A percentile compares a stretch with the other conserved stretches of the same genome.
phyloP scores from a whole-genome alignment of 169 alveolate genomes.

The Blepharisma undulans region DNA sequence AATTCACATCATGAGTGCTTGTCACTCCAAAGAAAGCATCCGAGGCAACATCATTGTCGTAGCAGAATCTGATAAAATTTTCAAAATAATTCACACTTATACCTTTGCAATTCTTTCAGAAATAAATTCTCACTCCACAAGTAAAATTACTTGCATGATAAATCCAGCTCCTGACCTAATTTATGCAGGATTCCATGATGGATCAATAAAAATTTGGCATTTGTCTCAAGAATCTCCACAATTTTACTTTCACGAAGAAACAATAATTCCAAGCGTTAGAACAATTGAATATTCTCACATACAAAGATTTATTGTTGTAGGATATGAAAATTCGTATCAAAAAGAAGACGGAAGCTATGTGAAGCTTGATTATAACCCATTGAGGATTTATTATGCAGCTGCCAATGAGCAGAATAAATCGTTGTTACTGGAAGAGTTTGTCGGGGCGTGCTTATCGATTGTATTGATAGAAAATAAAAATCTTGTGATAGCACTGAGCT shows the following conservation, averaged over 20 bases:
- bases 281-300: background rate
- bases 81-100: background rate
- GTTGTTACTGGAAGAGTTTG: background rate
- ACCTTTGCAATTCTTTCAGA: background rate
- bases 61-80: background rate
- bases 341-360: background rate
- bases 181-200: constrained; percentile 29
- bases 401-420: background rate
- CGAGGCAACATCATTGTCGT: background rate
- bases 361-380: background rate
- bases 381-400: background rate
- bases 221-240: background rate
- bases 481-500: constrained; percentile 21
- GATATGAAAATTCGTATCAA: constrained; percentile 12
- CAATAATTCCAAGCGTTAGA: background rate
- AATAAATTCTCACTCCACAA: background rate
- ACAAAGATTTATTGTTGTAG: background rate
- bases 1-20: background rate
- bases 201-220: constrained; percentile 1
- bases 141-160: background rate
- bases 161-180: constrained; percentile 7
- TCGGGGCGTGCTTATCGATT: constrained; percentile 24
- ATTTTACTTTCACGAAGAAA: background rate
- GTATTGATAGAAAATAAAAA: background rate
- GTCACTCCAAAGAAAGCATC: background rate